A percentile compares a stretch with the other conserved stretches of the same genome.
Evolutionary conservation across 306 rosid species (phyloP).

Genomic region (Vicia faba): DNA sequence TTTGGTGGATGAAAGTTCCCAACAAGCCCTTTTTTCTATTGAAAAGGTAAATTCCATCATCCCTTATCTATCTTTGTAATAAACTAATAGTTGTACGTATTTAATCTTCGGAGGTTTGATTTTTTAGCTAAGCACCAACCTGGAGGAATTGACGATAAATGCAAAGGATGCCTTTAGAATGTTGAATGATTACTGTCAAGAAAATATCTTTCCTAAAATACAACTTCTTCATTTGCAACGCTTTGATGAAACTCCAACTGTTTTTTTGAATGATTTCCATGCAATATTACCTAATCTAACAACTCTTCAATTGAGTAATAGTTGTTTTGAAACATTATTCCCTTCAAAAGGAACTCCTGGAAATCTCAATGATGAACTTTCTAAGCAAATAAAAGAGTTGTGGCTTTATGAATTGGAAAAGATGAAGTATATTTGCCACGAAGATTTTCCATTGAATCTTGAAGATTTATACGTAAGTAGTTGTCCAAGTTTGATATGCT

Average conservation of each 20-base stretch:
- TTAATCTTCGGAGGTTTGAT: not conserved
- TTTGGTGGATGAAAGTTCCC: not conserved
- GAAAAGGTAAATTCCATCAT: not conserved
- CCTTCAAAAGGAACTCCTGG: not conserved
- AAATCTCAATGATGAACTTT: not conserved
- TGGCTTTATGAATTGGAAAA: not conserved
- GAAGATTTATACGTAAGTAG: not conserved
- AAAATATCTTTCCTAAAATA: not conserved
- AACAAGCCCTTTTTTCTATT: constrained; percentile 2
- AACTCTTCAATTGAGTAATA: not conserved
- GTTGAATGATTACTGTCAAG: not conserved
- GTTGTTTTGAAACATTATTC: not conserved
- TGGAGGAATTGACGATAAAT: not conserved
- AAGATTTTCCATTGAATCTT: not conserved
- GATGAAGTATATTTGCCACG: not conserved
- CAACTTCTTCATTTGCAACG: not conserved
- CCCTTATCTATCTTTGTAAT: not conserved
- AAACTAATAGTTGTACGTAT: not conserved
- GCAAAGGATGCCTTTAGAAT: not conserved
- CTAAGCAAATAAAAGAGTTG: not conserved
- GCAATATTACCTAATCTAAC: not conserved
- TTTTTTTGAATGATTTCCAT: not conserved
- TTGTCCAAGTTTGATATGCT: not conserved
- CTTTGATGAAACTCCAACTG: not conserved
- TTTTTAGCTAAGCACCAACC: not conserved